Evolutionary conservation across 768 basidiomycete genomes (phyloP).

Genomic region (Tylopilus cervinicoccineus): DNA sequence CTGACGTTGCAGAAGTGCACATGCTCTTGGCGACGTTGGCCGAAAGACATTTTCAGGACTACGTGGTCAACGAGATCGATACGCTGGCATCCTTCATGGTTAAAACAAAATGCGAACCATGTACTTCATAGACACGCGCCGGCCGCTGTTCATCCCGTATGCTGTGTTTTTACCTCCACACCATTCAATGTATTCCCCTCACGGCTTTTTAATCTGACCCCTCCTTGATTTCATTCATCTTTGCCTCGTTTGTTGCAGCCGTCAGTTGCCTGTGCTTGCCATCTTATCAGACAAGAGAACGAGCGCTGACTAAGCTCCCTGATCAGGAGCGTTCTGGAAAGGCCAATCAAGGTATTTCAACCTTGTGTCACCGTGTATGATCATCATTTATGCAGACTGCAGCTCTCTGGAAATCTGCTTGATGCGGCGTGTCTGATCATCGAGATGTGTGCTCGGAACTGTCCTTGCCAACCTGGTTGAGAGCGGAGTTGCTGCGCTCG

Average conservation of each 20-base stretch:
- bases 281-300: slow-evolving; percentile 23
- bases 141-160: slow-evolving; percentile 14
- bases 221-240: not conserved
- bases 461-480: not conserved
- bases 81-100: slow-evolving; percentile 82
- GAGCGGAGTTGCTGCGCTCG: not conserved
- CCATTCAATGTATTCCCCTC: slow-evolving; percentile 17
- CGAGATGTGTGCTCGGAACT: not conserved
- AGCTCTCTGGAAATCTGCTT: not conserved
- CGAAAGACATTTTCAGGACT: slow-evolving; percentile 68
- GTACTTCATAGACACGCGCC: slow-evolving; percentile 16
- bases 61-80: slow-evolving; percentile 66
- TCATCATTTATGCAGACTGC: not conserved
- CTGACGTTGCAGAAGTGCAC: slow-evolving; percentile 68
- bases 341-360: slow-evolving; percentile 2
- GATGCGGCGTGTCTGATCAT: not conserved
- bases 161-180: slow-evolving; percentile 3
- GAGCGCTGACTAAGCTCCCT: slow-evolving; percentile 18
- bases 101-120: slow-evolving; percentile 51
- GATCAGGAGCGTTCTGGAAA: slow-evolving; percentile 7
- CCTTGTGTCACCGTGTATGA: not conserved
- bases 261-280: not conserved
- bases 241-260: slow-evolving; percentile 1
- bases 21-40: slow-evolving; percentile 63
- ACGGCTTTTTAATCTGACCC: not conserved